Percentiles rank a stretch among this genome's conserved stretches.
These are phyloP conservation scores for Exserohilum turcica DNA, from an alignment of 2,329 filamentous ascomycete species.

Conservation along the genomic window DNA sequence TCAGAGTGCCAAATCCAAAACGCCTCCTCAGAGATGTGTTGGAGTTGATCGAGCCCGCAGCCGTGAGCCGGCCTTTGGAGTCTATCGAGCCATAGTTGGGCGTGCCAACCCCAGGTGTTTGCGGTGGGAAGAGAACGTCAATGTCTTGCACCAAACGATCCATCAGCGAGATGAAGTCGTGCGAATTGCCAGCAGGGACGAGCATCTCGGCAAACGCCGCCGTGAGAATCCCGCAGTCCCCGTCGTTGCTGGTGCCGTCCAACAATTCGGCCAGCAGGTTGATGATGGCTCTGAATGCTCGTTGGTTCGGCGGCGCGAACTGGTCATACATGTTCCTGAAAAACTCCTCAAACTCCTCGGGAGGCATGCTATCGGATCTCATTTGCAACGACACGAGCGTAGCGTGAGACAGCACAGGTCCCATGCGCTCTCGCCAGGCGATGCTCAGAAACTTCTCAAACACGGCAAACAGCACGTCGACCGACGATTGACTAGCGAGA, in stretches of 20 bases:
- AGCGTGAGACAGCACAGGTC: slow-evolving; percentile 75
- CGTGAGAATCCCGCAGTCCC: slow-evolving; percentile 85
- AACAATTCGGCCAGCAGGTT: slow-evolving; percentile 85
- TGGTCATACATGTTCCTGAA: slow-evolving; percentile 60
- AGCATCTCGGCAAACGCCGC: slow-evolving; percentile 87
- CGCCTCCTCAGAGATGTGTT: slow-evolving; percentile 86
- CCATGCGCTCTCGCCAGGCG: slow-evolving; percentile 88
- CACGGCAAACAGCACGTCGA: slow-evolving; percentile 85
- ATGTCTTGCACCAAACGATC: slow-evolving; percentile 90
- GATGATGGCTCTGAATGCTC: slow-evolving; percentile 82
- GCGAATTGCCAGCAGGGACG: slow-evolving; percentile 75
- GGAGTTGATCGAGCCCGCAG: slow-evolving; percentile 77
- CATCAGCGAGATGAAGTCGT: slow-evolving; percentile 84
- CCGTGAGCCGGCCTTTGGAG: slow-evolving; percentile 63
- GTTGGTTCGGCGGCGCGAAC: slow-evolving; percentile 64
- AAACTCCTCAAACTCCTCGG: slow-evolving; percentile 70
- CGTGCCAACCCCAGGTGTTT: slow-evolving; percentile 52
- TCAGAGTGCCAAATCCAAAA: slow-evolving; percentile 77
- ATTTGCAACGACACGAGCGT: slow-evolving; percentile 76
- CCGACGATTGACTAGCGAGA: slow-evolving; percentile 72
- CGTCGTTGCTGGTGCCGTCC: slow-evolving; percentile 88
- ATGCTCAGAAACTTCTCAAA: slow-evolving; percentile 92
- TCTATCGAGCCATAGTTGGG: slow-evolving; percentile 64
- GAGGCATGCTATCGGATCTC: slow-evolving; percentile 64
- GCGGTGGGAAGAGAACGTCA: slow-evolving; percentile 81